Base-by-base conservation (phyloP, 768 basidiomycete genomes). In the Leccinum imitatum region DNA sequence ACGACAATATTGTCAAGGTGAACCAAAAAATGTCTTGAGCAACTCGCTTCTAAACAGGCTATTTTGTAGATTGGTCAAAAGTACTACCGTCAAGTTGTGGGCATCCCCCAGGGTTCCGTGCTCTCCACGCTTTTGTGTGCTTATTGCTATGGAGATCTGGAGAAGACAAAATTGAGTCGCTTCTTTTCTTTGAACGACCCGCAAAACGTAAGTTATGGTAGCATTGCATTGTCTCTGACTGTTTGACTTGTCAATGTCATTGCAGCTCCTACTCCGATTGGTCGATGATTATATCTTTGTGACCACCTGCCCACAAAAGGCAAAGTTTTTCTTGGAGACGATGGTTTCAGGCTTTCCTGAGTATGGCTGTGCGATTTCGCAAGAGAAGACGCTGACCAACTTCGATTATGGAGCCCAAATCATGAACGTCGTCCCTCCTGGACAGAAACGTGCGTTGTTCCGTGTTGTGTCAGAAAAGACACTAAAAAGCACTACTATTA, bases 61-160 rank as follows among this genome's bases (percentile, higher is more conserved):
- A n/a, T 30, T 6, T 48, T 39, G 21, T 63, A 96, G 93, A 94
- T 97, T 56, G 91, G 90, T 2, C 66, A 76, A 17, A 74, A 82
- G 46, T 93, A 89, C 68, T 96, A 89, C 69, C 86, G 89, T 13
- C 97, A 99, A 73, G 84, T 82, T 17, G 84, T 92, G 33, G 97
- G 97, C 3, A 99, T 99, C 21, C 96, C 97, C 1, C 97, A 99
- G 73, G 97, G 97, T 21, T 98, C 95, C 2, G 86, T 95, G 19
- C 76, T 98, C n/a, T 97, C 95, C 6, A 83, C 90, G 0, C 69
- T 98, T n/a, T 76, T 99, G 2, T 99, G 97, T 71, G 90, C 91
- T 1, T 91, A 95, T 74, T 97, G 93, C 71, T 99, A 98, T 65
- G 95, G 93, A 6, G 89, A 96, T 68, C 79, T 99, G 60, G 97